Evolutionary conservation across 1,284 basidiomycete genomes (phyloP), one percentile per base, ranked within the genome.

Genomic region (Ustilago sp.): DNA sequence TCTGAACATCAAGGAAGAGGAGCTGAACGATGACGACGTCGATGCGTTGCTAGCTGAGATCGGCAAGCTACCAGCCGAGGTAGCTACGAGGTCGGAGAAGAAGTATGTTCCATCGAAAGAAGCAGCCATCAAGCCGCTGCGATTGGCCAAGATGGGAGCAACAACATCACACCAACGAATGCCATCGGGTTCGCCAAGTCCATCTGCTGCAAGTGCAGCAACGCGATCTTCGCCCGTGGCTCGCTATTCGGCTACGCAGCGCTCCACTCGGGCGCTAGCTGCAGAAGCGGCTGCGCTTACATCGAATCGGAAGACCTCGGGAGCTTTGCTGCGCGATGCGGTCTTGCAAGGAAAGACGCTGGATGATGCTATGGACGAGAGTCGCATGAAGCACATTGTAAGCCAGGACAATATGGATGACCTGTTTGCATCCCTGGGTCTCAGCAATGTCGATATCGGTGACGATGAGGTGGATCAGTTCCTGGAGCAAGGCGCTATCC

Each of bases 391-490:
- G 50, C 64, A 66, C 23, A 63, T 82, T 15, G 79, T 81, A 32
- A 63, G 74, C 38, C 41, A 68, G 39, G 80, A 81, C 38, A 75
- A 78, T 41, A 58, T 78, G 39, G 83, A 85, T 43, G 82, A 84
- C 31, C 73, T 86, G 3, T 79, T 86, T 23, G 80, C 78, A 1
- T 79, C 68, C 11, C 63, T 86, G 4, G 84, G 84, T 2, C 69
- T 86, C 3, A 68, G 62, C 43, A 77, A 86, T 39, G 65, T 80
- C 19, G 72, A 77, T 41, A 68, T 86, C n/a, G 70, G 58, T 12
- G 83, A 80, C 12, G 79, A 75, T 41, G 80, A 84, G 55, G 81
- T 80, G 19, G 83, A 86, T 13, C 79, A 71, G 7, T 81, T 86
- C 63, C 71, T 85, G 4, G 51, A 61, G 12, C 66, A 75, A 32